phyloP scores from a whole-genome alignment of 2,329 filamentous ascomycete genomes.

The Ophiostoma australiae region DNA sequence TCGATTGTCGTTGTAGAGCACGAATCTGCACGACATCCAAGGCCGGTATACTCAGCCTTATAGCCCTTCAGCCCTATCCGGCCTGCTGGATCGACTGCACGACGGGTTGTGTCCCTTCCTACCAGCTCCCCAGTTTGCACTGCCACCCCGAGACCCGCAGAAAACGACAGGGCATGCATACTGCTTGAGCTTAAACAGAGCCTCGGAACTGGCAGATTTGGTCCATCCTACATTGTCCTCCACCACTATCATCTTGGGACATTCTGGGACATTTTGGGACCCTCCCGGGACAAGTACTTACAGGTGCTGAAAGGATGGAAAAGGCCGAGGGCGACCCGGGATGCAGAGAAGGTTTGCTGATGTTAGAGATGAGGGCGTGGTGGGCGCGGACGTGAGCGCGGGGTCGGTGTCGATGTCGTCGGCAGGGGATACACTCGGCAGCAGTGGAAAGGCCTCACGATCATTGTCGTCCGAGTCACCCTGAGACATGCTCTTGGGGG shows the following conservation, averaged over 20 bases:
- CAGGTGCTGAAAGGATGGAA: not conserved
- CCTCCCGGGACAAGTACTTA: not conserved
- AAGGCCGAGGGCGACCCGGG: not conserved
- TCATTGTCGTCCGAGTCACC: not conserved
- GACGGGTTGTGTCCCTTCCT: not conserved
- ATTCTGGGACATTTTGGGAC: not conserved
- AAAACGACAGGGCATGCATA: not conserved
- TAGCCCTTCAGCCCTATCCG: not conserved
- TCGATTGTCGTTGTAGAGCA: not conserved
- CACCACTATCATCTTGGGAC: not conserved
- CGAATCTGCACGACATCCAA: not conserved
- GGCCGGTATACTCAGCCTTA: not conserved
- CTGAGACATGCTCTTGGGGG: not conserved
- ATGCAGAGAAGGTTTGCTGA: not conserved
- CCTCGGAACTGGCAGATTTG: not conserved
- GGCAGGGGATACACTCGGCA: not conserved
- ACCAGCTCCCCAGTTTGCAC: not conserved
- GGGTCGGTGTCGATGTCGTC: not conserved
- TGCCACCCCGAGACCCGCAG: conserved; percentile 12
- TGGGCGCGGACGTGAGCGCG: not conserved
- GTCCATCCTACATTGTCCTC: too few relatives aligned
- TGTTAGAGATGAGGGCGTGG: not conserved
- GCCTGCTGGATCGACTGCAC: conserved; percentile 1
- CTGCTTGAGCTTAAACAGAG: not conserved
- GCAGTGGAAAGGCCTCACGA: not conserved